Conservation (phyloP, 345 rosid genomes). For the Durio zibethinus region DNA sequence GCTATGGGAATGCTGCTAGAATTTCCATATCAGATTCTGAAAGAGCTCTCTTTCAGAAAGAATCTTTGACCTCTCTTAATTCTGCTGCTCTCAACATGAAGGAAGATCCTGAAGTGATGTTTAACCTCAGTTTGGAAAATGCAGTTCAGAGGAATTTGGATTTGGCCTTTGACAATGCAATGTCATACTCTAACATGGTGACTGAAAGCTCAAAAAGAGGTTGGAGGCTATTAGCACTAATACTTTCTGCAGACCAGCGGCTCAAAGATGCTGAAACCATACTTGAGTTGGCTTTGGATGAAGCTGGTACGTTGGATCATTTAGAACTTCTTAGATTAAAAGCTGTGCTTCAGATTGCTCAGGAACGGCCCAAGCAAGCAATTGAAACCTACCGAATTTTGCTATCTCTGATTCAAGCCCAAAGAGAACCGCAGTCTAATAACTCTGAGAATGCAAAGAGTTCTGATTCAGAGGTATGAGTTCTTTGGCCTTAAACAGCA, state of each 20-base stretch:
- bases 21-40: constrained; percentile 64
- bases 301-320: constrained; percentile 57
- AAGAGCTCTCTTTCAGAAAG: constrained; percentile 55
- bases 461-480: constrained; percentile 44
- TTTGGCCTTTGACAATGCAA: constrained; percentile 59
- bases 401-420: constrained; percentile 73
- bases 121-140: constrained; percentile 66
- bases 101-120: constrained; percentile 55
- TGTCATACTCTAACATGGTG: constrained; percentile 50
- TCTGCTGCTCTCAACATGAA: constrained; percentile 46
- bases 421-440: constrained; percentile 47
- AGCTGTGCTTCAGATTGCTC: constrained; percentile 76
- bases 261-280: constrained; percentile 69
- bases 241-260: constrained; percentile 70
- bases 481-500: not conserved
- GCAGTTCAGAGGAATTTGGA: constrained; percentile 82
- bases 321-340: constrained; percentile 76
- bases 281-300: constrained; percentile 72
- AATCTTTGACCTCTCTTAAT: constrained; percentile 56
- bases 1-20: constrained; percentile 81
- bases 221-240: constrained; percentile 69
- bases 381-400: constrained; percentile 77
- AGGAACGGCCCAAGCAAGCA: constrained; percentile 82
- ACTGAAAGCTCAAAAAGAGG: constrained; percentile 61
- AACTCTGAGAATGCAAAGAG: constrained; percentile 25